phyloP scores from a whole-genome alignment of 2,329 filamentous ascomycete species.

The Microthyrium microscopicum region DNA sequence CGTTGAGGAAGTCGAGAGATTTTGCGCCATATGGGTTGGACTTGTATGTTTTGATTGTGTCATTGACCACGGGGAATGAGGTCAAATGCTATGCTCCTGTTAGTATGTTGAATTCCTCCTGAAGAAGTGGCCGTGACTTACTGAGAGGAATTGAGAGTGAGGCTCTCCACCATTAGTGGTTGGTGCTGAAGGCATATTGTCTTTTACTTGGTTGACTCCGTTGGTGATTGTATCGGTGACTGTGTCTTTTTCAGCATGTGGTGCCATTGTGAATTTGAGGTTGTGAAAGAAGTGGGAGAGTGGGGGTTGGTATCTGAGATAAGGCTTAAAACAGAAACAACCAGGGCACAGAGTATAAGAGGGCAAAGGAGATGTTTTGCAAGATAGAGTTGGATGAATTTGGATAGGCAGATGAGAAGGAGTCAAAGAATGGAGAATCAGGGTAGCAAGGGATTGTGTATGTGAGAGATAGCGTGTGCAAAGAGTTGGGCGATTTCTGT shows the following conservation, averaged over 20 bases:
- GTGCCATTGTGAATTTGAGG: conserved; percentile 4
- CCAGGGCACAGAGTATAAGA: too few relatives aligned
- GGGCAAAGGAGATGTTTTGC: too few relatives aligned
- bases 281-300: background rate
- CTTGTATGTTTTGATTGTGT: conserved; percentile 64
- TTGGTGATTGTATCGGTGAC: too few relatives aligned
- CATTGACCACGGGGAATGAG: conserved; percentile 69
- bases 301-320: background rate
- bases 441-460: too few relatives aligned
- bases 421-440: too few relatives aligned
- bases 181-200: conserved; percentile 13
- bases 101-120: conserved; percentile 2
- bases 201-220: too few relatives aligned
- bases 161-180: conserved; percentile 24
- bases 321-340: too few relatives aligned
- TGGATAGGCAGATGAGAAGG: too few relatives aligned
- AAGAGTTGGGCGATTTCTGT: too few relatives aligned
- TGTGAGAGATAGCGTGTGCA: too few relatives aligned
- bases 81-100: conserved; percentile 51
- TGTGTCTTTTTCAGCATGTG: conserved; percentile 18
- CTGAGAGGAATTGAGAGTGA: conserved; percentile 21
- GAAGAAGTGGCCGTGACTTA: conserved; percentile 13
- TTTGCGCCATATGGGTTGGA: conserved; percentile 68
- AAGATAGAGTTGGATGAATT: too few relatives aligned
- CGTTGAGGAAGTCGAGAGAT: conserved; percentile 58